These are phyloP conservation scores for Rhodotorula kratochvilovae DNA, from an alignment of 768 basidiomycete genomes.

Conservation along the genomic window DNA sequence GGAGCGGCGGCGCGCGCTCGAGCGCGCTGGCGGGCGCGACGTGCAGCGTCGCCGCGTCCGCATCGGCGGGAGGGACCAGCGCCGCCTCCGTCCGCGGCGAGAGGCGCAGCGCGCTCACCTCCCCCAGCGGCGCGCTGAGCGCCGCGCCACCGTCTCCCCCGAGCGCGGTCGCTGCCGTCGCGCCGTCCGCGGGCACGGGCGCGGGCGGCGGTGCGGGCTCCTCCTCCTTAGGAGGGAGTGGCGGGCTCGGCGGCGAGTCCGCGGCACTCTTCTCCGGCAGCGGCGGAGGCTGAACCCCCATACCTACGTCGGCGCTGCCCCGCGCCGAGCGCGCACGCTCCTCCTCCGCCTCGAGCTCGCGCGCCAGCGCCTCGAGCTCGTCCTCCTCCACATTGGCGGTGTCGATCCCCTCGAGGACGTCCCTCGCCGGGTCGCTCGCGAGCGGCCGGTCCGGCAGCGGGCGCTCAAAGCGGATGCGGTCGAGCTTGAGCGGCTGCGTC, in stretches of 20 bases:
- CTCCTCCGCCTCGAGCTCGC: conserved; percentile 29
- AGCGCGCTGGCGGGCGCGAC: not conserved
- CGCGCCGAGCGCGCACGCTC: conserved; percentile 8
- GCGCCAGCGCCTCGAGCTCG: conserved; percentile 24
- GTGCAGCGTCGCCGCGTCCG: not conserved
- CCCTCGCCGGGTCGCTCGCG: conserved; percentile 15
- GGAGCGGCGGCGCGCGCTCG: not conserved
- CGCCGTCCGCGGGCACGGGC: not conserved
- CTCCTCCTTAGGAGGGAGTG: not conserved
- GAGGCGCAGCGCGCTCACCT: conserved; percentile 14
- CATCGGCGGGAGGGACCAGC: not conserved
- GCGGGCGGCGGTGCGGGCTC: too few relatives aligned
- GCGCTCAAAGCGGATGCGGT: conserved; percentile 14
- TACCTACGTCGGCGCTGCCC: too few relatives aligned
- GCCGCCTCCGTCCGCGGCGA: not conserved
- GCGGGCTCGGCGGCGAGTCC: not conserved
- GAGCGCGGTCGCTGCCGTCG: conserved; percentile 7
- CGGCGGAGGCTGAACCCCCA: conserved; percentile 11
- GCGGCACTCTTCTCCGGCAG: not conserved
- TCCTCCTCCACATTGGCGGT: conserved; percentile 12
- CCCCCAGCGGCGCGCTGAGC: conserved; percentile 18
- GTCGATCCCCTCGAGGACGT: conserved; percentile 30
- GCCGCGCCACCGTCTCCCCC: conserved; percentile 27
- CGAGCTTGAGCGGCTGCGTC: conserved; percentile 25
- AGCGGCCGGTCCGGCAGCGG: conserved; percentile 27